phyloP scores from a whole-genome alignment of 257 asterid genomes.

The Rubia yunnanensis region DNA sequence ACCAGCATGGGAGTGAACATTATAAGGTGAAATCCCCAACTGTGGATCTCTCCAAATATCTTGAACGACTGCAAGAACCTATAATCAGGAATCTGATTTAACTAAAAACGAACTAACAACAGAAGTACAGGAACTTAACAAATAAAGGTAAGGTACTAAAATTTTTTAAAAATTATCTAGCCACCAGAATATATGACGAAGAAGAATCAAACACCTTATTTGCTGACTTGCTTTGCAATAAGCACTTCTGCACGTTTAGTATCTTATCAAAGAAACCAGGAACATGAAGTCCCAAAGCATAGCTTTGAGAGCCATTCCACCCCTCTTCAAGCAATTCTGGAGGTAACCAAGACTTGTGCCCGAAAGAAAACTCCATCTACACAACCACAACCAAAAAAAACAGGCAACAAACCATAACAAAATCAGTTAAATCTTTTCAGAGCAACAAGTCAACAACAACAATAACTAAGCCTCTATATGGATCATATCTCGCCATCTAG shows the following conservation, averaged over 20 bases:
- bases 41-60: slow-evolving; percentile 72
- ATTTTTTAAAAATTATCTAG: not conserved
- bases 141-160: not conserved
- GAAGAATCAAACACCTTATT: slow-evolving; percentile 41
- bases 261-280: slow-evolving; percentile 96
- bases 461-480: no score
- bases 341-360: slow-evolving; percentile 81
- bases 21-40: slow-evolving; percentile 61
- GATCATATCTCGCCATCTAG: not conserved
- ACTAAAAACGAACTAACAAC: slow-evolving; percentile 12
- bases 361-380: slow-evolving; percentile 97
- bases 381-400: slow-evolving; percentile 13
- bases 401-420: not conserved
- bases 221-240: slow-evolving; percentile 76
- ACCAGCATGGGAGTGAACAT: slow-evolving; percentile 80
- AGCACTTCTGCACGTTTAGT: slow-evolving; percentile 65
- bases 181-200: not conserved
- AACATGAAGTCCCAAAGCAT: slow-evolving; percentile 89
- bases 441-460: not conserved
- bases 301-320: slow-evolving; percentile 28
- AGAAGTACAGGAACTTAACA: not conserved
- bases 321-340: slow-evolving; percentile 47
- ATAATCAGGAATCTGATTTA: slow-evolving; percentile 33
- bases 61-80: slow-evolving; percentile 97
- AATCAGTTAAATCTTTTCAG: not conserved